Evolutionary conservation across 805 yeast species (phyloP), one percentile per base, ranked within the genome.

Genomic region (Kluyveromyces wickerhamii): DNA sequence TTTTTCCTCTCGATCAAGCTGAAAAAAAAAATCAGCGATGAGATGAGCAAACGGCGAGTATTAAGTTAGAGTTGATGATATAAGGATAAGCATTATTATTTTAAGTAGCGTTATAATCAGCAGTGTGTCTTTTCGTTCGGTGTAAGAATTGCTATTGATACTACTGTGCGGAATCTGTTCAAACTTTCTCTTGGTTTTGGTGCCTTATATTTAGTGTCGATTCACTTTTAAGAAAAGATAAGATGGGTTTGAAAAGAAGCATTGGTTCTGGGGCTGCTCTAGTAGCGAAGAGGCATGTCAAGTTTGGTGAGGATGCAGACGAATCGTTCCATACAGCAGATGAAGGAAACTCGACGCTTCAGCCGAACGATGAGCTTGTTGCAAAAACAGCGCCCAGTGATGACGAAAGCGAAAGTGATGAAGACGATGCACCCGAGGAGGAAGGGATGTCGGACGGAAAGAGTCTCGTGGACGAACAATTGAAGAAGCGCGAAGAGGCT

Each of bases 381-480:
- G 22, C 19, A 9, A 16, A 26, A 26, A 3, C 12, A 12, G 13
- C 25, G 8, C 11, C 14, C 8, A 47, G 53, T 29, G 57, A 48
- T 15, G 47, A 47, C 33, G 59, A 48, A 30, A 30, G 33, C 12
- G 33, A 30, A 8, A 47, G 51, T 24, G 67, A 61, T 39, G n/a
- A n/a, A n/a, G 69, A 62, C 37, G 74, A 67, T 14, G 74, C 76
- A 1, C 77, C 77, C 34, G 74, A 69, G 37, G 76, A 71, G 43
- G 74, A 67, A 32, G 54, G 56, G 7, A 33, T 58, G 31, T 40
- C 57, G 27, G 25, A 51, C 21, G 61, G 60, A 17, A 46, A 47
- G 23, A 24, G 42, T 14, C 34, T 42, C 35, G 32, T 49, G 23
- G 54, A 58, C 41, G 39, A 43, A 32, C 36, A 52, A 41, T 29